These are phyloP conservation scores for Aquanectria penicillioides DNA, from an alignment of 2,329 filamentous ascomycete genomes.

Conservation along the genomic window DNA sequence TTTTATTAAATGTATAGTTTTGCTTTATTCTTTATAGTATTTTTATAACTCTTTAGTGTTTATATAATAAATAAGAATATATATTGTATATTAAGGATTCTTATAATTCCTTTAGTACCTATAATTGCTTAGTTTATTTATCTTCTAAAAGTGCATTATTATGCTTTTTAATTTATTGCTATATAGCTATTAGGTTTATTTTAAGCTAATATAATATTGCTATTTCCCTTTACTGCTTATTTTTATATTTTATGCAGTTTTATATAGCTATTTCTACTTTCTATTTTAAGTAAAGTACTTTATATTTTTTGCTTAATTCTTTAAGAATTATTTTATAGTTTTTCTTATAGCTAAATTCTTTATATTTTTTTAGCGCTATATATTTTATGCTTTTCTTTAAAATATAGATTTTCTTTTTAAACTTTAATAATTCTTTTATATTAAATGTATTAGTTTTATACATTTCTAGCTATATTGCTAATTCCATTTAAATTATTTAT, in stretches of 20 bases:
- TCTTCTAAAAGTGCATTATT: background rate
- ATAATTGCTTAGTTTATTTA: background rate
- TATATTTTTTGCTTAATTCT: no score
- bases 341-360: no score
- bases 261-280: background rate
- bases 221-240: background rate
- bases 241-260: background rate
- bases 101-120: conserved; percentile 2
- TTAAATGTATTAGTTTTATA: background rate
- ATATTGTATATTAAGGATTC: conserved; percentile 15
- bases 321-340: no score
- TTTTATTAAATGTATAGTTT: conserved; percentile 6
- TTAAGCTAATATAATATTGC: no score
- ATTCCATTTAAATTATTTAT: background rate
- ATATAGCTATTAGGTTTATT: background rate
- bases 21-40: conserved; percentile 11
- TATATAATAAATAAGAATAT: conserved; percentile 16
- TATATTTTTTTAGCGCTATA: no score
- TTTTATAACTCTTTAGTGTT: conserved; percentile 20
- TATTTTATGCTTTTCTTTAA: no score
- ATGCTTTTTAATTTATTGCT: background rate
- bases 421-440: no score
- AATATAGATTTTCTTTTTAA: no score
- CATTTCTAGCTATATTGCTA: no score
- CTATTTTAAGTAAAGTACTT: no score